Base-by-base conservation (phyloP, 2,329 filamentous ascomycete species). In the Colletotrichum truncatum region DNA sequence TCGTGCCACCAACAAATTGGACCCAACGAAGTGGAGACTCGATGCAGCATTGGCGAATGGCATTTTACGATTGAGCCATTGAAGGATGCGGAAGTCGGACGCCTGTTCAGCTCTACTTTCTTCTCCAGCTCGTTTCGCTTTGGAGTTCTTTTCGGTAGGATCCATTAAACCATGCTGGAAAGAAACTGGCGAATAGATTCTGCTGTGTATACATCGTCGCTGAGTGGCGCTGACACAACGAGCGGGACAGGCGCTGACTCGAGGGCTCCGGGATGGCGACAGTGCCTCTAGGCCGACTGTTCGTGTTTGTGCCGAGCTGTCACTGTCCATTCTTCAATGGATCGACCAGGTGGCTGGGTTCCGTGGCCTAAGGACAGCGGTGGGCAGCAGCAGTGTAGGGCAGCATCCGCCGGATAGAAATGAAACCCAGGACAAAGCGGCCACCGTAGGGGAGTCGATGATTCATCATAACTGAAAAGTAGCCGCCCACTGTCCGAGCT, bases 381-480 rank as follows among this genome's bases (percentile, higher is more conserved):
- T 18, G 34, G 6, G 14, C 49, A 30, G 43, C 12, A 14, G 25
- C 36, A 39, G 32, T n/a, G 38, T 32, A 14, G 39, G 34, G 21
- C n/a, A 7, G 39, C 28, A 49, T 2, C 28, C 10, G 46, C 49
- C 41, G n/a, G n/a, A n/a, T n/a, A n/a, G n/a, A 23, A 56, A 45
- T 23, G 26, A 28, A 43, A 41, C 18, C 36, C 30, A 14, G 54
- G 45, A 64, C 60, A 59, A 59, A 64, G 54, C 54, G 30, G n/a
- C 14, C 23, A 11, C 7, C 28, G 34, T 21, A 14, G 34, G 28
- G 28, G 57, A 43, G 28, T 62, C 63, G 63, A 65, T 65, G 63
- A 65, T 63, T 65, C 63, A 65, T 65, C 57, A 65, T 56, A 12
- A 43, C 11, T 10, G 14, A 14, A 32, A 36, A 21, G 30, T 41